Base-by-base conservation (phyloP, 371 early-diverging fungal genomes). In the Mucor plumbeus region DNA sequence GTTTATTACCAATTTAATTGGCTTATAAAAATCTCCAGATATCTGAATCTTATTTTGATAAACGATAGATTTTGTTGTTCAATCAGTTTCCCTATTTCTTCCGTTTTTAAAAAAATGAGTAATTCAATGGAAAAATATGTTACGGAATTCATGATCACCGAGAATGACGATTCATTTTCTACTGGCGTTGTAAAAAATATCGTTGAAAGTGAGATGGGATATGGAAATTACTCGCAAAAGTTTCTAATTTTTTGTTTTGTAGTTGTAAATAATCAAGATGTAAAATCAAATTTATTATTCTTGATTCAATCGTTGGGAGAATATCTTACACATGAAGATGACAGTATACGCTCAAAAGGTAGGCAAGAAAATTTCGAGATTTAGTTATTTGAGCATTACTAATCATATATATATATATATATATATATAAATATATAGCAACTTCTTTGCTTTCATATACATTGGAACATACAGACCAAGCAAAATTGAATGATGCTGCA, bases 321-420 rank as follows among this genome's bases (percentile, higher is more conserved):
- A 36, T 69, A 69, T 17, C 33, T 63, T 15, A 38, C 43, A 3
- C 43, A 64, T 54, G 47, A 69, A 58, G 47, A 64, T 43, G 55
- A 64, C 5, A 54, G 9, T n/a, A 47, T 64, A 14, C 43, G 69
- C 2, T 50, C 55, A 43, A 60, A 64, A 64, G 53, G 69, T 69
- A 63, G 17, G 13, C 26, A 53, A 9, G 19, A 10, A 10, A 26
- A 26, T 26, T 26, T 26, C 26, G 26, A 26, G 26, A 26, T 26
- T 26, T 26, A 3, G 26, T 26, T 26, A 43, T 60, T 39, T 36
- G 3, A 17, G 31, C 6, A 31, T 60, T 31, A 36, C 36, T 61
- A 38, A 53, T 35, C 13, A 17, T 11, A 39, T 53, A 15, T 19
- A n/a, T 8, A 35, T 15, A 38, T 11, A 38, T 3, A 15, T n/a